Conservation (phyloP, 306 rosid genomes). For the Cicer yamashitae region DNA sequence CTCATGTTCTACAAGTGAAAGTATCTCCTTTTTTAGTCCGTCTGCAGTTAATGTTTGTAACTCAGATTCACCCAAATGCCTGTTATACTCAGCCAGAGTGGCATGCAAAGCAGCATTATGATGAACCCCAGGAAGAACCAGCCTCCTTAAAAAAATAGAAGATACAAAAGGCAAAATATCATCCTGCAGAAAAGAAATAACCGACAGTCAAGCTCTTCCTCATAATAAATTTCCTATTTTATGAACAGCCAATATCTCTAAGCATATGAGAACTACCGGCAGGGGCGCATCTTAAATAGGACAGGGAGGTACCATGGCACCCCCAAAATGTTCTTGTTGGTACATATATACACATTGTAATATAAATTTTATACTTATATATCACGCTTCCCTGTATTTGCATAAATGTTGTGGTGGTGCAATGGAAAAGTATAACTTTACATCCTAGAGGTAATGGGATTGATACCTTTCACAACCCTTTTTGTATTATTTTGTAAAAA, state of each 20-base stretch:
- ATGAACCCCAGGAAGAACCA: conserved; percentile 88
- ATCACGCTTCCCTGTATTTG: no score
- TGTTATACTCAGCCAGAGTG: conserved; percentile 76
- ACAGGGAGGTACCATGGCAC: no score
- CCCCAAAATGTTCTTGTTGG: no score
- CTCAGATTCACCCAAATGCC: conserved; percentile 83
- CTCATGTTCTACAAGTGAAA: conserved; percentile 88
- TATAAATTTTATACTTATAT: no score
- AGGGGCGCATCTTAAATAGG: no score
- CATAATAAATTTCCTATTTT: conserved; percentile 15
- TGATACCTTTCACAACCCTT: no score
- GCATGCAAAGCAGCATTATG: conserved; percentile 75
- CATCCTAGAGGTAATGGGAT: no score
- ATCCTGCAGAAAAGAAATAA: conserved; percentile 69
- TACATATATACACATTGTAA: no score
- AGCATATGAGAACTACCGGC: conserved; percentile 35
- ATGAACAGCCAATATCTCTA: conserved; percentile 3
- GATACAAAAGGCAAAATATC: conserved; percentile 71
- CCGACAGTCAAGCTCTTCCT: conserved; percentile 30
- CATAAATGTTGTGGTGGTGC: no score
- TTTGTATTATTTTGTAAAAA: no score
- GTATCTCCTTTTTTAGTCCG: conserved; percentile 84
- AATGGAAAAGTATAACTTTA: no score
- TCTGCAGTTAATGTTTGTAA: conserved; percentile 77
- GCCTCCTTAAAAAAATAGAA: conserved; percentile 78